These are phyloP conservation scores for Coemansia sp. DNA, from an alignment of 192 early-diverging fungal species.

Conservation along the genomic window DNA sequence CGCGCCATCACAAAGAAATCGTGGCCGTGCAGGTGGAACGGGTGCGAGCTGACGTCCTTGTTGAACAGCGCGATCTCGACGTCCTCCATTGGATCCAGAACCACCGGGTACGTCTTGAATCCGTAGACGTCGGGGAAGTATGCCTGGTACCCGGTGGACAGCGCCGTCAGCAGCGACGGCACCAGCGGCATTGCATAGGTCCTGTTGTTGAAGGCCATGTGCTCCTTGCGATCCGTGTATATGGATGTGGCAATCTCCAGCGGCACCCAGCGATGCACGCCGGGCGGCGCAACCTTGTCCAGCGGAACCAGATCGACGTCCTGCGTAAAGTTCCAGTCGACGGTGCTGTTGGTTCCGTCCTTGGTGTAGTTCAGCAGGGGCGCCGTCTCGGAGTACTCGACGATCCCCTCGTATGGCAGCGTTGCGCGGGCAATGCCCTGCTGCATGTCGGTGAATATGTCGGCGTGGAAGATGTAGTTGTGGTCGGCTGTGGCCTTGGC, in stretches of 20 bases:
- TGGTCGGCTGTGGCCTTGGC: slow-evolving; percentile 57
- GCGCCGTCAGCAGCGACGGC: slow-evolving; percentile 66
- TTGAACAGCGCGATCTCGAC: slow-evolving; percentile 81
- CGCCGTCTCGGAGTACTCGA: slow-evolving; percentile 38
- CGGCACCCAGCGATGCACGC: slow-evolving; percentile 48
- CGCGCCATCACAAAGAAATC: slow-evolving; percentile 71
- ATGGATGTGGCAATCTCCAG: slow-evolving; percentile 65
- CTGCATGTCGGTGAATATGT: slow-evolving; percentile 59
- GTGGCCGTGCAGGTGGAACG: slow-evolving; percentile 89
- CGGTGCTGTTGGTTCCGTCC: slow-evolving; percentile 19
- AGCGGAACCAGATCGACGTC: slow-evolving; percentile 64
- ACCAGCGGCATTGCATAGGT: slow-evolving; percentile 64
- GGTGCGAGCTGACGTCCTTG: slow-evolving; percentile 69
- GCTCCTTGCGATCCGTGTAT: slow-evolving; percentile 69
- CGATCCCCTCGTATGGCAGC: slow-evolving; percentile 35
- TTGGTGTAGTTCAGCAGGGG: slow-evolving; percentile 20
- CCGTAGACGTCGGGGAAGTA: slow-evolving; percentile 66
- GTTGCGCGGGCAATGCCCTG: slow-evolving; percentile 34
- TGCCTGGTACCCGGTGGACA: slow-evolving; percentile 61
- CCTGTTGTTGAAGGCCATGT: slow-evolving; percentile 76
- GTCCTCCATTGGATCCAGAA: slow-evolving; percentile 62
- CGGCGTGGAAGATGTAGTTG: slow-evolving; percentile 75
- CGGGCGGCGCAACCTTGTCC: slow-evolving; percentile 29
- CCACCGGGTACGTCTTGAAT: slow-evolving; percentile 60
- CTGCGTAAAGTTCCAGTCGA: slow-evolving; percentile 56